A percentile compares a stretch with the other conserved stretches of the same genome.
These are phyloP conservation scores for Heliosperma pusillum DNA, from an alignment of 148 eudicot genomes.

Conservation along the genomic window DNA sequence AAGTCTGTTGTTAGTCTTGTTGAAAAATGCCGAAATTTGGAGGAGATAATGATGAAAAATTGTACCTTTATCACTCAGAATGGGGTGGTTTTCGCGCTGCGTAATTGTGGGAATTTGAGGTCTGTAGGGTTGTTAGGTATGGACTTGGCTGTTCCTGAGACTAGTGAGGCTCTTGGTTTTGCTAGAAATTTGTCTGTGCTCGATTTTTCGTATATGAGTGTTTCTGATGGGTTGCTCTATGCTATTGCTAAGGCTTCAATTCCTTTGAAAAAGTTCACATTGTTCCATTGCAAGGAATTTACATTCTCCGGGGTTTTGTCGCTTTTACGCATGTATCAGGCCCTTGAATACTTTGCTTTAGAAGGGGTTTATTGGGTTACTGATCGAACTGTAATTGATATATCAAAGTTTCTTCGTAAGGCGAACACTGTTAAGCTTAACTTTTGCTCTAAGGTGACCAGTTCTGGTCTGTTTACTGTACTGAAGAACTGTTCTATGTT, in stretches of 20 bases:
- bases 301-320: slow-evolving; percentile 37
- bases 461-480: slow-evolving; percentile 37
- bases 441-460: slow-evolving; percentile 36
- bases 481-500: slow-evolving; percentile 44
- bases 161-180: slow-evolving; percentile 24
- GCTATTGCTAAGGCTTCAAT: slow-evolving; percentile 39
- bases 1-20: slow-evolving; percentile 39
- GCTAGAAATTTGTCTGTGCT: slow-evolving; percentile 37
- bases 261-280: slow-evolving; percentile 48
- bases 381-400: slow-evolving; percentile 33
- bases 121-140: slow-evolving; percentile 29
- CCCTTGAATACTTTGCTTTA: slow-evolving; percentile 44
- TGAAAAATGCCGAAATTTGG: slow-evolving; percentile 42
- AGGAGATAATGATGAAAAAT: slow-evolving; percentile 33
- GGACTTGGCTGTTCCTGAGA: slow-evolving; percentile 28
- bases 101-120: slow-evolving; percentile 34
- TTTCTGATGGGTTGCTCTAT: slow-evolving; percentile 46
- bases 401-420: slow-evolving; percentile 36
- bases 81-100: slow-evolving; percentile 37
- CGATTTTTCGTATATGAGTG: slow-evolving; percentile 33
- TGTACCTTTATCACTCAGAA: slow-evolving; percentile 43
- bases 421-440: slow-evolving; percentile 40
- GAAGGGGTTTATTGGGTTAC: slow-evolving; percentile 34
- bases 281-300: slow-evolving; percentile 36
- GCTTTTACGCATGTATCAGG: slow-evolving; percentile 30